Base-by-base conservation (phyloP, 148 eudicot genomes). In the Camellia japonica region DNA sequence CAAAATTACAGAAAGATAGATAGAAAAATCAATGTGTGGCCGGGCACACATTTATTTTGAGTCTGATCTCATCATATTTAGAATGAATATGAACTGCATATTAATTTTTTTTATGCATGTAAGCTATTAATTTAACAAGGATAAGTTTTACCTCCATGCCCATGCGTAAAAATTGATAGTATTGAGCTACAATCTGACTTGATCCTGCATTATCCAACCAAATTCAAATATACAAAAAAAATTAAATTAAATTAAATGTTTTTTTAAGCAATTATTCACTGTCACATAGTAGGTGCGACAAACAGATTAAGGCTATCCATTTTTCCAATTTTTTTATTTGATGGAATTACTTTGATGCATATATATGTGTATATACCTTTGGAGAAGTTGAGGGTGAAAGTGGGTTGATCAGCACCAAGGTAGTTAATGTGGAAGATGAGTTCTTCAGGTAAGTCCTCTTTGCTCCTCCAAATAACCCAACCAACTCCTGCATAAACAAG, bases 331-430 rank as follows among this genome's bases (percentile, higher is more conserved):
- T 12, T 13, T 30, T 51, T 68, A 30, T 13, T 16, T 76, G 15
- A 30, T 30, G 30, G 30, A 30, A 30, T 30, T 30, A 30, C 30
- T 30, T 9, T 56, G 61, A 56, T 56, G 7, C 16, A 56, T 3
- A 3, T 9, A 30, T 13, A 56, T 56, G 61, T 13, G 11, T 56
- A 56, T 47, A 3, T 83, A 87, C 90, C 90, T 84, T 88, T 86
- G 79, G 90, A 88, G 84, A 88, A 88, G 78, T 88, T 88, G 30
- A 88, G 88, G 59, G 90, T 88, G 68, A 88, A 88, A 18, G 90
- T 88, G 61, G 61, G 61, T 56, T 56, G 61, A 56, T 56, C 61
- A 56, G 61, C 61, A 0, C 61, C 61, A 56, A 56, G 61, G 61
- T 56, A 56, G 16, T 56, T 56, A 7, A 56, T 56, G 61, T 56